phyloP scores from a whole-genome alignment of 129 eudicot species.

The Scalesia atractyloides region DNA sequence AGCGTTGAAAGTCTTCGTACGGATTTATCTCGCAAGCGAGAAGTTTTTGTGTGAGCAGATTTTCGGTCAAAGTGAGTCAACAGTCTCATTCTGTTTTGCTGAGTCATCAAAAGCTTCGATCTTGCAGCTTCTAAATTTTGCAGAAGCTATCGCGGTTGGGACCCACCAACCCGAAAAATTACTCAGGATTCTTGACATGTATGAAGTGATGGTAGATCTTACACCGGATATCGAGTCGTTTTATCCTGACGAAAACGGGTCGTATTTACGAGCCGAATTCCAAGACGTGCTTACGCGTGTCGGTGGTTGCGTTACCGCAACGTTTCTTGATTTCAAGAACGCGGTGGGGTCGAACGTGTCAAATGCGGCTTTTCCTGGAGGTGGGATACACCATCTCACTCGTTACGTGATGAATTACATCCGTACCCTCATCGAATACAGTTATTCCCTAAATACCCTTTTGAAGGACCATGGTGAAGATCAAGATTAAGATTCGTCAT shows the following conservation, averaged over 20 bases:
- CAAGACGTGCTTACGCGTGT: conserved; percentile 53
- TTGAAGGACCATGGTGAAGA: conserved; percentile 47
- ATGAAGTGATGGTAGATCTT: conserved; percentile 69
- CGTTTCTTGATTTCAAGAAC: conserved; percentile 74
- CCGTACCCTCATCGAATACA: conserved; percentile 57
- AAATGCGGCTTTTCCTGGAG: conserved; percentile 69
- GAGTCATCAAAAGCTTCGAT: conserved; percentile 72
- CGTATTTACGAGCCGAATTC: conserved; percentile 50
- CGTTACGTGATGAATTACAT: conserved; percentile 90
- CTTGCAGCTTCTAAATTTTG: conserved; percentile 71
- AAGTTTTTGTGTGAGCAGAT: conserved; percentile 67
- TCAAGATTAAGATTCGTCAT: conserved; percentile 33
- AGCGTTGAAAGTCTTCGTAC: conserved; percentile 63
- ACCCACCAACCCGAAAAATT: conserved; percentile 84
- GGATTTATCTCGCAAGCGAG: conserved; percentile 81
- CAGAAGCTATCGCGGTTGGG: conserved; percentile 79
- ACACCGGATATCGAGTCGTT: conserved; percentile 61
- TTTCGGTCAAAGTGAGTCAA: conserved; percentile 52
- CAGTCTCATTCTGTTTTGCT: conserved; percentile 50
- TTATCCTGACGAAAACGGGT: conserved; percentile 54
- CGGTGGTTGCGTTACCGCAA: conserved; percentile 68
- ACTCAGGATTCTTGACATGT: conserved; percentile 78
- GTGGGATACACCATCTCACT: conserved; percentile 86
- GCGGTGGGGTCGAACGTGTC: conserved; percentile 68
- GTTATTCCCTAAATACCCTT: conserved; percentile 58